Percentiles rank a stretch among this genome's conserved stretches.
These are phyloP conservation scores for Heliocybe sulcata DNA, from an alignment of 1,284 basidiomycete genomes.

Conservation along the genomic window DNA sequence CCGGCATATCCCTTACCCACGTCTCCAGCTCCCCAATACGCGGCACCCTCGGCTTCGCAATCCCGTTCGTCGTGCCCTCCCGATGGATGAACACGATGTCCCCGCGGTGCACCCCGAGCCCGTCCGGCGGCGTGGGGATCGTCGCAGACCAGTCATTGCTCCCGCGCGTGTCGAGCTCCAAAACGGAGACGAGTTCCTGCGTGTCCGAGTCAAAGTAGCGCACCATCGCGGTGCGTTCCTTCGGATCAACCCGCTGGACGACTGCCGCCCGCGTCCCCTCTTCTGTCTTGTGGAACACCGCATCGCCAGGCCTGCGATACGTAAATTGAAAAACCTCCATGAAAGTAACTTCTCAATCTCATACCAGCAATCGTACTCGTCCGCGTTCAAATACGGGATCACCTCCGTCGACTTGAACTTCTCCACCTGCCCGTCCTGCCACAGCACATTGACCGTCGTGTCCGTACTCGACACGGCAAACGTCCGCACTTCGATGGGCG, in stretches of 20 bases:
- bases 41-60: constrained; percentile 56
- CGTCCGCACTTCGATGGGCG: constrained; percentile 43
- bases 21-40: constrained; percentile 73
- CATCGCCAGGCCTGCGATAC: constrained; percentile 76
- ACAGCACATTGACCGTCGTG: constrained; percentile 69
- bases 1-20: constrained; percentile 62
- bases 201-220: constrained; percentile 36
- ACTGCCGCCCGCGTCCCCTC: constrained; percentile 62
- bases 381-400: constrained; percentile 78
- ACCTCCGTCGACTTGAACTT: constrained; percentile 55
- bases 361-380: constrained; percentile 83
- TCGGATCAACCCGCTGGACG: constrained; percentile 73
- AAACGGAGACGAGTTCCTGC: constrained; percentile 67
- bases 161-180: constrained; percentile 86
- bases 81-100: constrained; percentile 80
- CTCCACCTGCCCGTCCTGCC: constrained; percentile 80
- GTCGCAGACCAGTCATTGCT: constrained; percentile 39
- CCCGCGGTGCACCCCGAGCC: constrained; percentile 76
- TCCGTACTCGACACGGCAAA: constrained; percentile 65
- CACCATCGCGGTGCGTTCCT: constrained; percentile 64
- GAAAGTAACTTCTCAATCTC: constrained; percentile 15
- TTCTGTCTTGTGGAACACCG: constrained; percentile 82
- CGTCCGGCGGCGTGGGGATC: constrained; percentile 37
- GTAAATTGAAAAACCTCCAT: neutral
- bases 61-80: constrained; percentile 62